Conservation (phyloP, 176 grass and related monocot species). For the Alopecurus myosuroides region DNA sequence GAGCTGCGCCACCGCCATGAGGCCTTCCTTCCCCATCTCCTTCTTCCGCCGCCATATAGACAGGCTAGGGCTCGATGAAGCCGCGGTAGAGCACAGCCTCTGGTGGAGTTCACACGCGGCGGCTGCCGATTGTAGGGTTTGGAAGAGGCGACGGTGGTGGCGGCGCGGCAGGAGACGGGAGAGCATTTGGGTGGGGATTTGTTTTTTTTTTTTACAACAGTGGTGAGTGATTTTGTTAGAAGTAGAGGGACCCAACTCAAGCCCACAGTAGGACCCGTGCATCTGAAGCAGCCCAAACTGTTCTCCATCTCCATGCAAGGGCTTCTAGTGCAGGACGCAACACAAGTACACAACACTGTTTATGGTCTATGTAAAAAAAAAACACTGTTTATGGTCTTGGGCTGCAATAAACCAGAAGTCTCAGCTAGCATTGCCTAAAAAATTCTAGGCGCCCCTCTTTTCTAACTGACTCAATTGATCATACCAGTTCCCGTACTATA, state of each 20-base stretch:
- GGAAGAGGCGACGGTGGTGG: constrained; percentile 20
- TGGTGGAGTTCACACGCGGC: neutral
- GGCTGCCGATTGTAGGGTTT: constrained; percentile 5
- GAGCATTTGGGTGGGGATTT: constrained; percentile 21
- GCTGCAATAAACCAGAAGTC: no score
- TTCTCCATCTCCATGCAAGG: no score
- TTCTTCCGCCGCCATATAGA: constrained; percentile 94
- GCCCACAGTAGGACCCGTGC: neutral
- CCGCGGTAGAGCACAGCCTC: constrained; percentile 29
- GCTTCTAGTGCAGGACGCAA: no score
- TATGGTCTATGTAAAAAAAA: no score
- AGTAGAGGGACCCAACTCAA: neutral
- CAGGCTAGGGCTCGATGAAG: constrained; percentile 53
- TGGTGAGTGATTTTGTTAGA: neutral
- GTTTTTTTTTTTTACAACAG: neutral
- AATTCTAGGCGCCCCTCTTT: no score
- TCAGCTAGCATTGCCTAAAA: no score
- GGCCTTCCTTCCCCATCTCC: constrained; percentile 95
- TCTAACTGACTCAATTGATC: no score
- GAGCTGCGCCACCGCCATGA: constrained; percentile 79
- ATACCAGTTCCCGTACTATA: no score
- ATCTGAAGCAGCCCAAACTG: no score
- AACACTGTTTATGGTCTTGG: no score
- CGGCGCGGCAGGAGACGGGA: constrained; percentile 15
- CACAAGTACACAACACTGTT: no score